phyloP scores from a whole-genome alignment of 176 grass and related monocot genomes.

The Oryza glaberrima region DNA sequence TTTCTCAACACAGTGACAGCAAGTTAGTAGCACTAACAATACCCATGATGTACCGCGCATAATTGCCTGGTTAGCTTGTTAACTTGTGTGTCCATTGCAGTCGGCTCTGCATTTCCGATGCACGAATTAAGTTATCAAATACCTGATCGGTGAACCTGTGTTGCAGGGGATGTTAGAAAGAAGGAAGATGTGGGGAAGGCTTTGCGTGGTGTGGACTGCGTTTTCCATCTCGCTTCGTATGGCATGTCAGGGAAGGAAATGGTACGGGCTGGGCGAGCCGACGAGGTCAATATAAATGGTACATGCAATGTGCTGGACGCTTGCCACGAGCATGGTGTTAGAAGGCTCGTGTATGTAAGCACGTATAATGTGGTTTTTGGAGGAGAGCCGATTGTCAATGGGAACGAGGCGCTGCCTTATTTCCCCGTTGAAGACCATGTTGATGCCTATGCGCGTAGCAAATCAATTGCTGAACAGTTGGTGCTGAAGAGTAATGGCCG shows the following conservation, averaged over 20 bases:
- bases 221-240: conserved; percentile 92
- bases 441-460: conserved; percentile 88
- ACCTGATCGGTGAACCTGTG: neutral
- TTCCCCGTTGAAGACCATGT: conserved; percentile 83
- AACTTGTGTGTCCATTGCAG: neutral
- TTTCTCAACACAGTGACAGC: neutral
- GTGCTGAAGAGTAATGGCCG: conserved; percentile 83
- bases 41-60: neutral
- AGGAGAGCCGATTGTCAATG: conserved; percentile 72
- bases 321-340: conserved; percentile 67
- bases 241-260: conserved; percentile 98
- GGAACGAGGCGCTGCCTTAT: conserved; percentile 75
- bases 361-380: conserved; percentile 91
- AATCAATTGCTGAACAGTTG: conserved; percentile 85
- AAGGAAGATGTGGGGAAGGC: conserved; percentile 65
- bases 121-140: neutral
- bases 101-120: neutral
- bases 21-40: neutral
- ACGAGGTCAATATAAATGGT: conserved; percentile 87
- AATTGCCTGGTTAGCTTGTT: neutral
- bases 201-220: conserved; percentile 58
- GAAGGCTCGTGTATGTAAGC: conserved; percentile 89
- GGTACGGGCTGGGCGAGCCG: conserved; percentile 60
- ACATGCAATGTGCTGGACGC: conserved; percentile 78
- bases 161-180: conserved; percentile 68